These are phyloP conservation scores for Aureobasidium sp. DNA, from an alignment of 2,329 filamentous ascomycete species.

Conservation along the genomic window DNA sequence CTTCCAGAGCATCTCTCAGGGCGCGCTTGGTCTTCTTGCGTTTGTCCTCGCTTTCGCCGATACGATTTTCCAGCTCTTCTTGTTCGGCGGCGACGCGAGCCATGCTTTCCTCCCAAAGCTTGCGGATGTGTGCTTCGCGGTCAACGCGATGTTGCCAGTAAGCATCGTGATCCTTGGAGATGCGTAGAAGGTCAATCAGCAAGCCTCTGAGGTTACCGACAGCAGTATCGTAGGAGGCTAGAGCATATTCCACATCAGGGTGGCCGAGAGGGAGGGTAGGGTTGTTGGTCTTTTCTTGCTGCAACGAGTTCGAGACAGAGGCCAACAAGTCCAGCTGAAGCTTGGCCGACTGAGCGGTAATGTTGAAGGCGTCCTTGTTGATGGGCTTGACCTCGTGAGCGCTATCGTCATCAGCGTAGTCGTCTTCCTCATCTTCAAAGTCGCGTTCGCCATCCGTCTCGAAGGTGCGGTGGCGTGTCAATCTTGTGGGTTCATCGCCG, in stretches of 20 bases:
- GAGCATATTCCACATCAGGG: constrained; percentile 65
- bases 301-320: constrained; percentile 75
- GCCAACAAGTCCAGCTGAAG: constrained; percentile 86
- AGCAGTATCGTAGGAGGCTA: constrained; percentile 80
- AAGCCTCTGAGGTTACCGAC: constrained; percentile 81
- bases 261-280: constrained; percentile 70
- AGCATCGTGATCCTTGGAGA: constrained; percentile 86
- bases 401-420: constrained; percentile 75
- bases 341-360: constrained; percentile 91
- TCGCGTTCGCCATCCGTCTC: constrained; percentile 48
- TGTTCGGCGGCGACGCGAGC: constrained; percentile 92
- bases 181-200: constrained; percentile 79
- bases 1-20: constrained; percentile 74
- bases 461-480: background rate
- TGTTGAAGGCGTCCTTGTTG: constrained; percentile 91
- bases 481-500: constrained; percentile 29
- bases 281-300: constrained; percentile 62
- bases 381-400: constrained; percentile 64
- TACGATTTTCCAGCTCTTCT: constrained; percentile 77
- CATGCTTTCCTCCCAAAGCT: constrained; percentile 99
- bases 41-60: constrained; percentile 86
- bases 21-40: constrained; percentile 83
- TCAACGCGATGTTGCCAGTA: constrained; percentile 97
- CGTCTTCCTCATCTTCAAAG: constrained; percentile 53
- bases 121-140: constrained; percentile 81